Percentiles rank a stretch among this genome's conserved stretches.
phyloP scores from a whole-genome alignment of 305 asterid genomes.

The Andrographis paniculata region DNA sequence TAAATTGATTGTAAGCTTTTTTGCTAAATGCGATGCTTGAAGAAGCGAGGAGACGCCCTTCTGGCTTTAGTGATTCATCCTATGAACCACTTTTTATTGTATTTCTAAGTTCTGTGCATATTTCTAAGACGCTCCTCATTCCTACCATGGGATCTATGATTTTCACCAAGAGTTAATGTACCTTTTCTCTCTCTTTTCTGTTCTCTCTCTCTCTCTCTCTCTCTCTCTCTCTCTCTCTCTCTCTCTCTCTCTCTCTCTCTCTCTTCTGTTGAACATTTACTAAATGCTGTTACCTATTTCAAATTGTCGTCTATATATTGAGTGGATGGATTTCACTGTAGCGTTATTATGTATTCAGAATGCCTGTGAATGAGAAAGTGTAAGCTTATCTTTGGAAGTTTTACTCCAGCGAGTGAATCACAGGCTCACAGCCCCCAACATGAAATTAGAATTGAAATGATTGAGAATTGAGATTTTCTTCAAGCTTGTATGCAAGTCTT shows the following conservation, averaged over 20 bases:
- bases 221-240: background rate
- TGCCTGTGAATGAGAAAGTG: background rate
- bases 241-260: background rate
- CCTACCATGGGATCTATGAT: too few relatives aligned
- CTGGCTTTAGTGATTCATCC: too few relatives aligned
- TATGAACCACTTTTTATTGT: too few relatives aligned
- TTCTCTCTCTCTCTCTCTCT: background rate
- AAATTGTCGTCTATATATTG: background rate
- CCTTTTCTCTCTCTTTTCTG: too few relatives aligned
- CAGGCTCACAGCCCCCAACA: background rate
- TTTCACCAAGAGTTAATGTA: background rate
- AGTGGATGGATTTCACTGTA: too few relatives aligned
- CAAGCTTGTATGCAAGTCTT: background rate
- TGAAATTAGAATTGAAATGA: slow-evolving; percentile 7
- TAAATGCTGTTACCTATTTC: background rate
- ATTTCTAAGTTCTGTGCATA: too few relatives aligned
- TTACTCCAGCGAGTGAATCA: background rate
- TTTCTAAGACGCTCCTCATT: too few relatives aligned
- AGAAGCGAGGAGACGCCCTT: too few relatives aligned
- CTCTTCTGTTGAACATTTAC: background rate
- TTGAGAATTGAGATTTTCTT: slow-evolving; percentile 4
- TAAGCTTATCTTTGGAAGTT: background rate
- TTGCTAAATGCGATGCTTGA: too few relatives aligned
- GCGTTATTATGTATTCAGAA: too few relatives aligned
- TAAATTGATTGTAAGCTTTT: too few relatives aligned